A percentile compares a stretch with the other conserved stretches of the same genome.
phyloP scores from a whole-genome alignment of 192 early-diverging fungal species.

The Glomus cerebriforme region DNA sequence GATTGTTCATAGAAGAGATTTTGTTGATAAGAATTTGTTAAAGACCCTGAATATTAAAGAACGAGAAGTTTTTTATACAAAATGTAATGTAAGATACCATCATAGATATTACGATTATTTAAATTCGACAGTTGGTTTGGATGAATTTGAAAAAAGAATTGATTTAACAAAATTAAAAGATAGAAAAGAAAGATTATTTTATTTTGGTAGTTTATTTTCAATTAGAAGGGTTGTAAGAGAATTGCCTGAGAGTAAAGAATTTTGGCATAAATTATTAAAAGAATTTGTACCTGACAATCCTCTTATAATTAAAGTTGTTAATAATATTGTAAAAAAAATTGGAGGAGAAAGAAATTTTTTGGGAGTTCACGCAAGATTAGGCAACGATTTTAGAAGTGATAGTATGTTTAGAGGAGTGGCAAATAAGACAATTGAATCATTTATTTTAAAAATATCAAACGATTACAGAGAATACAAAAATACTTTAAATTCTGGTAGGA shows the following conservation, averaged over 20 bases:
- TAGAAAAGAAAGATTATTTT: conserved; percentile 42
- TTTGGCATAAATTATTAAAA: conserved; percentile 41
- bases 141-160: conserved; percentile 42
- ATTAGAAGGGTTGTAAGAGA: conserved; percentile 49
- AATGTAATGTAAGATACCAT: neutral
- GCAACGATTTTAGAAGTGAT: conserved; percentile 47
- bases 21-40: neutral
- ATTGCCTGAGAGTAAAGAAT: conserved; percentile 43
- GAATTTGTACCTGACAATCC: conserved; percentile 55
- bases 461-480: neutral
- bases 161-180: conserved; percentile 42
- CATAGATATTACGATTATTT: neutral
- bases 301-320: conserved; percentile 44
- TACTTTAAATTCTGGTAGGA: neutral
- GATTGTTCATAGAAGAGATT: conserved; percentile 5
- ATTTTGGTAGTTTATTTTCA: conserved; percentile 58
- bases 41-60: neutral
- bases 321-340: conserved; percentile 46
- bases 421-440: neutral
- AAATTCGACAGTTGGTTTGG: neutral
- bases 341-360: conserved; percentile 51
- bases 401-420: neutral
- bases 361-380: conserved; percentile 56
- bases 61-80: neutral
- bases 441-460: neutral